Conservation (phyloP, 805 yeast species). For the Lipomyces kockii region DNA sequence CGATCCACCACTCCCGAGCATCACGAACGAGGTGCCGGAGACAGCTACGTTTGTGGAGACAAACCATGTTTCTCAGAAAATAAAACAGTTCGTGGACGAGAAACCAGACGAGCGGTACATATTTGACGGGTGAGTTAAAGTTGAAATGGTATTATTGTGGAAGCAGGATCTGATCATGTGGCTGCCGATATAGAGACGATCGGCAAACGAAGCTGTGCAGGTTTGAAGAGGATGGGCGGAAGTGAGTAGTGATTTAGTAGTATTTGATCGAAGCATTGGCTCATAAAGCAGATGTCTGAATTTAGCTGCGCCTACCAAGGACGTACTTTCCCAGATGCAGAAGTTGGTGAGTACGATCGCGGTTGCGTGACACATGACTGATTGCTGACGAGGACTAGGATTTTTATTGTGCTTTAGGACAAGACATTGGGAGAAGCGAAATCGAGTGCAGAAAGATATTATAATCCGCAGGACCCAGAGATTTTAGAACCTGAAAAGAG, state of each 20-base stretch:
- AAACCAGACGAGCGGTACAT: slow-evolving; percentile 15
- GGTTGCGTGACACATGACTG: not conserved
- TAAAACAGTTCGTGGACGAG: slow-evolving; percentile 16
- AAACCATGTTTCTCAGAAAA: not conserved
- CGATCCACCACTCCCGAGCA: not conserved
- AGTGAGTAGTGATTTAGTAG: slow-evolving; percentile 11
- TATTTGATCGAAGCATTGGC: not conserved
- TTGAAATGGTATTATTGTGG: not conserved
- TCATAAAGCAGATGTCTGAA: slow-evolving; percentile 16
- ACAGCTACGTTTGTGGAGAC: not conserved
- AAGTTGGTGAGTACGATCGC: slow-evolving; percentile 13
- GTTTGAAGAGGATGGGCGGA: slow-evolving; percentile 7
- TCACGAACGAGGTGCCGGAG: not conserved
- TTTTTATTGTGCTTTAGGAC: slow-evolving; percentile 28
- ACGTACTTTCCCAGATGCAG: slow-evolving; percentile 32
- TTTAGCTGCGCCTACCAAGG: slow-evolving; percentile 24
- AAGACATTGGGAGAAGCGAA: slow-evolving; percentile 27
- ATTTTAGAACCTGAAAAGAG: not conserved
- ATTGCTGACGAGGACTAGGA: slow-evolving; percentile 10
- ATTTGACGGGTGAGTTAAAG: slow-evolving; percentile 22
- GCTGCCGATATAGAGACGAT: slow-evolving; percentile 8
- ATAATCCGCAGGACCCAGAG: not conserved
- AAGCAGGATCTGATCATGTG: not conserved
- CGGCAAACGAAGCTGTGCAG: slow-evolving; percentile 24
- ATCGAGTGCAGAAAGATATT: slow-evolving; percentile 29